Evolutionary conservation across 192 early-diverging fungal genomes (phyloP).

Genomic region (Coemansia sp.): DNA sequence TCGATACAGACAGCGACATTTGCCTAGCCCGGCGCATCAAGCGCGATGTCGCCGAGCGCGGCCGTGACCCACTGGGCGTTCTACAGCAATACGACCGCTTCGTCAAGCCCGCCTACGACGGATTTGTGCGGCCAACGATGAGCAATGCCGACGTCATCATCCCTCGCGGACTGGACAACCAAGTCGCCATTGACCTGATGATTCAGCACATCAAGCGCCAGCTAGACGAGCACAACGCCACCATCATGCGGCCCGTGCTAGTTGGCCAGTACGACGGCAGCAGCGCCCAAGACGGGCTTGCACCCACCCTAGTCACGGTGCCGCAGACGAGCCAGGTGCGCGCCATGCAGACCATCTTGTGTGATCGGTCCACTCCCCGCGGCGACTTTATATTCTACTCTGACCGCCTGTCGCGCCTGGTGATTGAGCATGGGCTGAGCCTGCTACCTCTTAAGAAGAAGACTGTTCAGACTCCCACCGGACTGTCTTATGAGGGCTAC

Average conservation of each 20-base stretch:
- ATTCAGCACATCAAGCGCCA: constrained; percentile 85
- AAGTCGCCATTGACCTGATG: constrained; percentile 87
- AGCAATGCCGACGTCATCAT: constrained; percentile 93
- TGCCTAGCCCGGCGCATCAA: constrained; percentile 83
- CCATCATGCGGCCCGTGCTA: constrained; percentile 40
- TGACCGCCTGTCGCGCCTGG: constrained; percentile 80
- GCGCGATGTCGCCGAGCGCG: constrained; percentile 88
- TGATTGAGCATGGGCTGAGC: constrained; percentile 76
- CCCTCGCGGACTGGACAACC: constrained; percentile 87
- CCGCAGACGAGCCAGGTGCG: constrained; percentile 53
- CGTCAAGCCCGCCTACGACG: constrained; percentile 93
- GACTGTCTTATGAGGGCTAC: constrained; percentile 56
- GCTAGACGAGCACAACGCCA: constrained; percentile 65
- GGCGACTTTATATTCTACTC: constrained; percentile 92
- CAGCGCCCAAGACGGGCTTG: constrained; percentile 1
- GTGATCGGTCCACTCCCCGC: constrained; percentile 65
- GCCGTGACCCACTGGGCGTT: constrained; percentile 81
- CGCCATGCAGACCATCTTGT: constrained; percentile 81
- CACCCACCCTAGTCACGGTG: constrained; percentile 43
- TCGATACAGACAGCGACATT: constrained; percentile 93
- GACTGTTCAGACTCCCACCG: constrained; percentile 61
- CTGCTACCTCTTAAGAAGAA: constrained; percentile 56
- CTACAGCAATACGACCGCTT: constrained; percentile 88
- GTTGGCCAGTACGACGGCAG: constrained; percentile 24
- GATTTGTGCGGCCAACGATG: constrained; percentile 88